Evolutionary conservation across 208 protist species (phyloP).

Genomic region (Vickermania spadyakhi): DNA sequence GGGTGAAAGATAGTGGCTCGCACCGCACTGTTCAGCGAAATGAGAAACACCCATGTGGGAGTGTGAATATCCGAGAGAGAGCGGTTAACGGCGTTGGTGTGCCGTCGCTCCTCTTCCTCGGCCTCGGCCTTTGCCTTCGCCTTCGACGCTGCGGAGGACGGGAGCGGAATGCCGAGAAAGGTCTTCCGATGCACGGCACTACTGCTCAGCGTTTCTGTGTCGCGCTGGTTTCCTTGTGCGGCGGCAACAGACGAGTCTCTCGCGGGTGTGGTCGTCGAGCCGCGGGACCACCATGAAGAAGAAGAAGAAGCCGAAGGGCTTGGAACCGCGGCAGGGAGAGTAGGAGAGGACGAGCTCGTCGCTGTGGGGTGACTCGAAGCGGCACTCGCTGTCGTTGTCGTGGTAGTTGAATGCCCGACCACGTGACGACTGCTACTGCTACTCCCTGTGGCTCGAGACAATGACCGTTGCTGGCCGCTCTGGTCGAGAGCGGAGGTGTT

Average conservation of each 20-base stretch:
- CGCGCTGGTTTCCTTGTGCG: not conserved
- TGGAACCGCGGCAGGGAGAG: too few relatives aligned
- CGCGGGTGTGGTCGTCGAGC: too few relatives aligned
- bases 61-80: slow-evolving; percentile 69
- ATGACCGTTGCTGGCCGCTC: not conserved
- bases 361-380: too few relatives aligned
- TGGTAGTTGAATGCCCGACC: not conserved
- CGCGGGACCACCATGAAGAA: too few relatives aligned
- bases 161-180: not conserved
- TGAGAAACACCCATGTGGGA: slow-evolving; percentile 64
- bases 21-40: slow-evolving; percentile 43
- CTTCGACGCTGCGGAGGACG: not conserved
- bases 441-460: too few relatives aligned
- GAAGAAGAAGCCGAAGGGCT: too few relatives aligned
- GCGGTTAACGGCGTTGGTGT: slow-evolving; percentile 70
- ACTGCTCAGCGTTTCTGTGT: not conserved
- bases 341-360: too few relatives aligned
- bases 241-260: too few relatives aligned
- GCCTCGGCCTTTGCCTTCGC: not conserved
- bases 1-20: slow-evolving; percentile 79
- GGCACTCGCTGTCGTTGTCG: too few relatives aligned
- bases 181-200: not conserved
- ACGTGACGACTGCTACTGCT: too few relatives aligned
- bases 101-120: not conserved
- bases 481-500: not conserved